These are phyloP conservation scores for Tylopilus subfusipes DNA, from an alignment of 768 basidiomycete genomes.

Conservation along the genomic window DNA sequence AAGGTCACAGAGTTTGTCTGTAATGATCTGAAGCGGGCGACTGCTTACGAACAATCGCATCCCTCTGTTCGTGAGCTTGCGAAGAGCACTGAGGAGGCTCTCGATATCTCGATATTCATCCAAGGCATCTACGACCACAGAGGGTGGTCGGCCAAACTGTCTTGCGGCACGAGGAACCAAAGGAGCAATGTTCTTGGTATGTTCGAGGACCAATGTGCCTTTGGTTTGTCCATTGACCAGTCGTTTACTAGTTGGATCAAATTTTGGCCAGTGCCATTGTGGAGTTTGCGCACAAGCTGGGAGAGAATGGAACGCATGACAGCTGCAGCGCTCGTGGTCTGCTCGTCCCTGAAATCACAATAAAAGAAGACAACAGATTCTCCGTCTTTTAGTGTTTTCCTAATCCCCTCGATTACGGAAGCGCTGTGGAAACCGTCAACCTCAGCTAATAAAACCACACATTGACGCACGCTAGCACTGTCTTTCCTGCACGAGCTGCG, in stretches of 20 bases:
- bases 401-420: not conserved
- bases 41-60: constrained; percentile 15
- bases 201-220: not conserved
- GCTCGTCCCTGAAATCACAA: constrained; percentile 13
- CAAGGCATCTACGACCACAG: constrained; percentile 17
- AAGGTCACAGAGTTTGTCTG: not conserved
- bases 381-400: not conserved
- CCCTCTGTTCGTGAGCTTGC: not conserved
- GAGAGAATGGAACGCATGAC: constrained; percentile 15
- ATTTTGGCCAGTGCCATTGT: not conserved
- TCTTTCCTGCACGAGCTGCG: constrained; percentile 18
- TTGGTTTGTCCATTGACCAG: not conserved
- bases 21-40: constrained; percentile 8
- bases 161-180: not conserved
- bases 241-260: not conserved
- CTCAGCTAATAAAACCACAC: not conserved
- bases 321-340: not conserved
- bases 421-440: not conserved
- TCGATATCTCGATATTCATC: constrained; percentile 13
- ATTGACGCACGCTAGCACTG: constrained; percentile 10
- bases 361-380: constrained; percentile 15
- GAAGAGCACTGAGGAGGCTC: not conserved
- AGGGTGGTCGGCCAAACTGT: not conserved
- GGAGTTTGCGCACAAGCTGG: constrained; percentile 9
- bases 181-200: not conserved